These are phyloP conservation scores for Zymoseptoria brevis DNA, from an alignment of 2,329 filamentous ascomycete genomes.

Conservation along the genomic window DNA sequence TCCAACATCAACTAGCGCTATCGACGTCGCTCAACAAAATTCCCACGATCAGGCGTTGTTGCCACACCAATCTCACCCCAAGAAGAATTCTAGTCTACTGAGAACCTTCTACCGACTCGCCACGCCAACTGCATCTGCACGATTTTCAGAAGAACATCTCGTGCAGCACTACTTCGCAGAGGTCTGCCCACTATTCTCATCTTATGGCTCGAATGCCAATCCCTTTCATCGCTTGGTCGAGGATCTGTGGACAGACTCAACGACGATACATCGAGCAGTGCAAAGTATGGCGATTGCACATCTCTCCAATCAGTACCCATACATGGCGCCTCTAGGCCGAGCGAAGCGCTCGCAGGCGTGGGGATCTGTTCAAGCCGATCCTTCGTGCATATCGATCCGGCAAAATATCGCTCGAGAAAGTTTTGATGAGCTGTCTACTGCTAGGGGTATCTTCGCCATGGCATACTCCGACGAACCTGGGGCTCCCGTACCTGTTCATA, in stretches of 20 bases:
- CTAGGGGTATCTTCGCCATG: slow-evolving; percentile 53
- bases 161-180: slow-evolving; percentile 59
- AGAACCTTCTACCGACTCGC: slow-evolving; percentile 20
- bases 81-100: slow-evolving; percentile 6
- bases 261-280: slow-evolving; percentile 53
- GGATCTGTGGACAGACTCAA: slow-evolving; percentile 50
- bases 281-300: slow-evolving; percentile 59
- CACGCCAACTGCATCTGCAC: slow-evolving; percentile 22
- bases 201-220: slow-evolving; percentile 55
- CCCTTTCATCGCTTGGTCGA: slow-evolving; percentile 53
- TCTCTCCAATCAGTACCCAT: slow-evolving; percentile 49
- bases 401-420: slow-evolving; percentile 40
- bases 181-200: slow-evolving; percentile 55
- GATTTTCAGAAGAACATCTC: slow-evolving; percentile 35
- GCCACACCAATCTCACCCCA: no score
- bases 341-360: slow-evolving; percentile 47
- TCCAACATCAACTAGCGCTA: no score
- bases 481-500: slow-evolving; percentile 45
- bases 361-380: slow-evolving; percentile 44
- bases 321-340: slow-evolving; percentile 43
- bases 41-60: no score
- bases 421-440: slow-evolving; percentile 50
- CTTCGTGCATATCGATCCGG: slow-evolving; percentile 37
- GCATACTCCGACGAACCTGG: slow-evolving; percentile 51
- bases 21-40: no score